Percentiles rank a stretch among this genome's conserved stretches.
Conservation (phyloP, 768 basidiomycete species). For the Krasilnikovozyma curviuscula region DNA sequence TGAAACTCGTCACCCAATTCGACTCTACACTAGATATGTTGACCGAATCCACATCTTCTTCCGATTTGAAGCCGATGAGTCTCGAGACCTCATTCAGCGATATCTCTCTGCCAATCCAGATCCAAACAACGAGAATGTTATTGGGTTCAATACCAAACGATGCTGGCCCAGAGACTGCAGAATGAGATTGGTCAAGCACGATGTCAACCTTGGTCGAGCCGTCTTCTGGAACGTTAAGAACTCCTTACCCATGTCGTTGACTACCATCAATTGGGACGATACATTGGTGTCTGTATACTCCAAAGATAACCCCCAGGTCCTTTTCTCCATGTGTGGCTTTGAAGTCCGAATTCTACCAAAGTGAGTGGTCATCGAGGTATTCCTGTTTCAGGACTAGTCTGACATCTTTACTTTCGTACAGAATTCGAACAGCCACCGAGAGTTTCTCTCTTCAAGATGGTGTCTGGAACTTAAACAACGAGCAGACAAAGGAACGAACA, state of each 20-base stretch:
- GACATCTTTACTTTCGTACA: too few relatives aligned
- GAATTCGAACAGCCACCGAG: slow-evolving; percentile 83
- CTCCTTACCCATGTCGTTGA: slow-evolving; percentile 78
- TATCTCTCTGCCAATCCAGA: slow-evolving; percentile 95
- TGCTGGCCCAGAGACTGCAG: slow-evolving; percentile 99
- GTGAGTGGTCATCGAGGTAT: too few relatives aligned
- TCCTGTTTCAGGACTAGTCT: too few relatives aligned
- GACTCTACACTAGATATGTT: slow-evolving; percentile 90
- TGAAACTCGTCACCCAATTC: slow-evolving; percentile 93
- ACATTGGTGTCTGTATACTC: slow-evolving; percentile 84
- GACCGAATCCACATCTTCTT: slow-evolving; percentile 89
- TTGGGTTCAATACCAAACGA: slow-evolving; percentile 96
- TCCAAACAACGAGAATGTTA: slow-evolving; percentile 94
- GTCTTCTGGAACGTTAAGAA: slow-evolving; percentile 99
- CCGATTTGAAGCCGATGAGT: slow-evolving; percentile 93
- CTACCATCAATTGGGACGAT: slow-evolving; percentile 78
- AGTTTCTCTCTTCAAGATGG: slow-evolving; percentile 70
- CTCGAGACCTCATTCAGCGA: slow-evolving; percentile 89
- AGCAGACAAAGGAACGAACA: slow-evolving; percentile 90
- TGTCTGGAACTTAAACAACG: slow-evolving; percentile 61
- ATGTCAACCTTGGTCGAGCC: slow-evolving; percentile 92
- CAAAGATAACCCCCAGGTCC: slow-evolving; percentile 85
- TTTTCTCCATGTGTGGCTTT: slow-evolving; percentile 99
- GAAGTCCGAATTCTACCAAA: slow-evolving; percentile 95
- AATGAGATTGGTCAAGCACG: slow-evolving; percentile 97